Evolutionary conservation across 331 rosid genomes (phyloP).

Genomic region (Phaseolus coccineus): DNA sequence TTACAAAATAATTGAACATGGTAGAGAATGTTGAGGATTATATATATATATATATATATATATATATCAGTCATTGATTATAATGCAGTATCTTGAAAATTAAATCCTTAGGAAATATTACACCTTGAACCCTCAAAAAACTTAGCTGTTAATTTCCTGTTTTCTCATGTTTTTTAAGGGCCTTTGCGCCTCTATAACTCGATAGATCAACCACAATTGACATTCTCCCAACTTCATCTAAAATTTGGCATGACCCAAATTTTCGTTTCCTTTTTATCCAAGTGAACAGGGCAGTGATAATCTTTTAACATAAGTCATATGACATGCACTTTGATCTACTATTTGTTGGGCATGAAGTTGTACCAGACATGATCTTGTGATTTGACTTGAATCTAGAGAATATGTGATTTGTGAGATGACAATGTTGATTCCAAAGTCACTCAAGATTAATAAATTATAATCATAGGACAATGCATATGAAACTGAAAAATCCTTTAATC

Average conservation of each 20-base stretch:
- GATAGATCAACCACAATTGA: neutral
- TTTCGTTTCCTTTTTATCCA: neutral
- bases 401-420: neutral
- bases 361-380: neutral
- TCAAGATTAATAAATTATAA: neutral
- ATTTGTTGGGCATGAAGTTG: neutral
- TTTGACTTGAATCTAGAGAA: neutral
- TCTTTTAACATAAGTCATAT: neutral
- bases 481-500: neutral
- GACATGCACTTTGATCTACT: neutral
- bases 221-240: neutral
- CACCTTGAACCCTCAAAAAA: slow-evolving; percentile 12
- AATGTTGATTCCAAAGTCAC: slow-evolving; percentile 5
- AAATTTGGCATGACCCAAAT: neutral
- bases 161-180: neutral
- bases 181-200: no score
- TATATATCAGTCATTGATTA: neutral
- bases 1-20: neutral
- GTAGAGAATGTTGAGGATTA: neutral
- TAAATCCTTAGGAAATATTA: slow-evolving; percentile 10
- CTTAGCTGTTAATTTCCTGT: neutral
- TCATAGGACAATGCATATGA: neutral
- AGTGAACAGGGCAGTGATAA: no score
- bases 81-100: neutral
- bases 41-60: no score